Conservation (phyloP, 2,329 filamentous ascomycete genomes). For the Nannizziopsis barbatae region DNA sequence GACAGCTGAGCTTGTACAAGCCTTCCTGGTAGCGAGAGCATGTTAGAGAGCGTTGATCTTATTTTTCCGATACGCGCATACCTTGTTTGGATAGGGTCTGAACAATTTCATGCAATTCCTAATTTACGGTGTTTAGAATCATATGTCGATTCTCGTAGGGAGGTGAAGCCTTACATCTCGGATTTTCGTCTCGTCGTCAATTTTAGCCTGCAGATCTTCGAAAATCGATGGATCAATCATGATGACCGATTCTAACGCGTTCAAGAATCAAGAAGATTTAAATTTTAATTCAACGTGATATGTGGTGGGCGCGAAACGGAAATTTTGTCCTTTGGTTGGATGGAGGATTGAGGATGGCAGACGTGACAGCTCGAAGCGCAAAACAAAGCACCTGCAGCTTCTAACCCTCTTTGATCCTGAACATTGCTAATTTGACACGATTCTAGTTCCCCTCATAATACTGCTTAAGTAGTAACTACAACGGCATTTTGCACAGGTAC, state of each 20-base stretch:
- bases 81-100: conserved; percentile 70
- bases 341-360: too few species aligned
- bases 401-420: too few species aligned
- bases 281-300: too few species aligned
- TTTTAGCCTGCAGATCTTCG: conserved; percentile 71
- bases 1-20: conserved; percentile 74
- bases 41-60: neutral
- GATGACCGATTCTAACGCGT: neutral
- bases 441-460: too few species aligned
- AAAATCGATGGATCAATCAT: conserved; percentile 78
- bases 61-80: conserved; percentile 21
- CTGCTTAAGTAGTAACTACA: too few species aligned
- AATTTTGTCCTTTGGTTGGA: too few species aligned
- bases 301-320: too few species aligned
- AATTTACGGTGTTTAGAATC: conserved; percentile 15
- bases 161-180: conserved; percentile 49
- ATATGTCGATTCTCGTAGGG: neutral
- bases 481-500: too few species aligned
- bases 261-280: neutral
- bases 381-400: too few species aligned
- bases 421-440: too few species aligned
- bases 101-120: conserved; percentile 68
- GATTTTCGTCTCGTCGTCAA: conserved; percentile 74
- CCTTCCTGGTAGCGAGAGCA: conserved; percentile 43
- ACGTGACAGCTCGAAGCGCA: too few species aligned